Evolutionary conservation across 1,284 basidiomycete species (phyloP).

Genomic region (Ustilago tritici): DNA sequence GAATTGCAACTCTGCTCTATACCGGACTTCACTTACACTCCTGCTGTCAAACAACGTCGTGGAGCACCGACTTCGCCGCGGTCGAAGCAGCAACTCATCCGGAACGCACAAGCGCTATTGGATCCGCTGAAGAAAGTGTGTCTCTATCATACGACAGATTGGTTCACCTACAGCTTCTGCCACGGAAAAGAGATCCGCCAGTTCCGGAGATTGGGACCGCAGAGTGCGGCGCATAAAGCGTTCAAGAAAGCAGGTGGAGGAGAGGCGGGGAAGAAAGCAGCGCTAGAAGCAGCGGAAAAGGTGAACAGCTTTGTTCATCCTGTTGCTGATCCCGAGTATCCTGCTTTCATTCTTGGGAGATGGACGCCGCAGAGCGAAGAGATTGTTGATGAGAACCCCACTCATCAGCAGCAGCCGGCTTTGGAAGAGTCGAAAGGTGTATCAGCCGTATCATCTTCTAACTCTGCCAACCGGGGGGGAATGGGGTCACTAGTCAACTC

Average conservation of each 20-base stretch:
- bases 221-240: conserved; percentile 27
- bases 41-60: background rate
- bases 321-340: conserved; percentile 36
- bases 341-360: conserved; percentile 46
- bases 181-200: conserved; percentile 58
- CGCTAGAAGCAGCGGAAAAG: conserved; percentile 35
- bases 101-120: conserved; percentile 40
- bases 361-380: conserved; percentile 46
- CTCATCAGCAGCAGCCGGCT: conserved; percentile 26
- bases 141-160: conserved; percentile 60
- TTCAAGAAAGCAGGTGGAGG: conserved; percentile 39
- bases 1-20: conserved; percentile 48
- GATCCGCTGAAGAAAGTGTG: conserved; percentile 57
- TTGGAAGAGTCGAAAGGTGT: conserved; percentile 5
- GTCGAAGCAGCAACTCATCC: conserved; percentile 28
- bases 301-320: conserved; percentile 29
- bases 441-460: conserved; percentile 4
- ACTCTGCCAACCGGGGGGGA: background rate
- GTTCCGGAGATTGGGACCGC: conserved; percentile 46
- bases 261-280: conserved; percentile 34
- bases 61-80: background rate
- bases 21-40: conserved; percentile 33
- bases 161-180: conserved; percentile 67
- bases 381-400: conserved; percentile 39
- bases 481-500: conserved; percentile 18